Base-by-base conservation (phyloP, 768 basidiomycete species). In the Pisolithus albus region DNA sequence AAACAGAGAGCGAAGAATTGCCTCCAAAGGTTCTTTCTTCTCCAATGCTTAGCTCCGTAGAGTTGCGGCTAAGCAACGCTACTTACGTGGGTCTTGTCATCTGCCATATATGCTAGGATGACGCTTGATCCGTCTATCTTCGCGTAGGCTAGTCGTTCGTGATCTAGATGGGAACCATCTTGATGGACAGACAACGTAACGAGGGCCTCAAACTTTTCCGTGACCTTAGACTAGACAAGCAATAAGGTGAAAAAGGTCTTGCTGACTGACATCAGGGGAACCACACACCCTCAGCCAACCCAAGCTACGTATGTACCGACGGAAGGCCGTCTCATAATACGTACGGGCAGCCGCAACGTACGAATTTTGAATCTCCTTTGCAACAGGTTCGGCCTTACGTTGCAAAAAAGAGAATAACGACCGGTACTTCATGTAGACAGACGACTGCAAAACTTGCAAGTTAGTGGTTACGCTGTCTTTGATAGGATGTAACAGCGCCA, bases 271-370 rank as follows among this genome's bases (percentile, higher is more conserved):
- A 8, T 19, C n/a, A 28, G 47, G 43, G 47, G 11, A 18, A 32
- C 47, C 56, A 21, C 71, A 46, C 41, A 88, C 88, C 76, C 87
- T 89, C 47, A 98, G 77, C 68, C 76, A 82, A 34, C 83, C 80
- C 44, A 99, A 72, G 62, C 84, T 86, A 42, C 96, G 76, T 21
- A 84, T 78, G 65, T 98, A 99, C 40, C 96, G 74, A 55, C 96
- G 75, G 65, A 97, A 94, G 0, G 87, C 91, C 19, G 96, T 98
- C 70, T 99, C 96, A 53, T 92, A 97, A 65, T 96, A 99, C 19
- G 89, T 79, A 38, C 93, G 82, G 13, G 89, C 86, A 24, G 88
- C 81, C 32, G 79, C 79, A 26, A 87, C 72, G 65, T 99, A 99
- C 3, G 89, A 84, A 47, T 91, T 76, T 64, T 92, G 92, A 21